phyloP scores from a whole-genome alignment of 225 moss, liverwort and hornwort species.

The Rhytidiadelphus loreus region DNA sequence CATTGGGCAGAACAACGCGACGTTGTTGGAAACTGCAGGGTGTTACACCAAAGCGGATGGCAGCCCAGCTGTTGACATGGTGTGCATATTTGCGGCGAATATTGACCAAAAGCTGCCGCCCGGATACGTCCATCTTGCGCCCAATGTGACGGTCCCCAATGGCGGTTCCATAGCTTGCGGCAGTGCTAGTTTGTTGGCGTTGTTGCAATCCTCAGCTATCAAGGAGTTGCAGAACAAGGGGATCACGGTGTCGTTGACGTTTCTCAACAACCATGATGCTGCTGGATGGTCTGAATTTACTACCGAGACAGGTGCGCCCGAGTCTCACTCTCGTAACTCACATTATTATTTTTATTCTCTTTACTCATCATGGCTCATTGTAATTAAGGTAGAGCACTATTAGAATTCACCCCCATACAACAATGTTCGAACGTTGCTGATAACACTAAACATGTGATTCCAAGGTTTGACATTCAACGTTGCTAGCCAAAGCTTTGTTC shows the following conservation, averaged over 20 bases:
- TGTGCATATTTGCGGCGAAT: not conserved
- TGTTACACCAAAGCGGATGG: not conserved
- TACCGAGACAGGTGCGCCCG: not conserved
- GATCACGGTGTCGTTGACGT: not conserved
- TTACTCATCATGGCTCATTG: no score
- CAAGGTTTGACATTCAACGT: not conserved
- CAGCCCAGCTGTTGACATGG: not conserved
- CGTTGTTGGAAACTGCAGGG: not conserved
- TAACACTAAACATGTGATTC: no score
- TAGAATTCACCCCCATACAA: no score
- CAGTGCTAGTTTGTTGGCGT: not conserved
- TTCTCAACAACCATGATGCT: not conserved
- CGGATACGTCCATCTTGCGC: not conserved
- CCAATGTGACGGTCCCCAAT: not conserved
- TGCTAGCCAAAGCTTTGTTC: not conserved
- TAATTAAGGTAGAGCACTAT: no score
- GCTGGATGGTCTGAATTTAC: not conserved
- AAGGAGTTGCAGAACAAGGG: not conserved
- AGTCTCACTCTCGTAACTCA: not conserved
- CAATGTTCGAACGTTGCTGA: no score
- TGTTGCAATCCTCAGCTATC: not conserved
- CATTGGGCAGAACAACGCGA: not conserved
- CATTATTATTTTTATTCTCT: no score
- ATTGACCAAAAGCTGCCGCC: not conserved
- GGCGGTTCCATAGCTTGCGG: not conserved